phyloP scores from a whole-genome alignment of 2,329 filamentous ascomycete genomes.

The Xylariaceae sp. region DNA sequence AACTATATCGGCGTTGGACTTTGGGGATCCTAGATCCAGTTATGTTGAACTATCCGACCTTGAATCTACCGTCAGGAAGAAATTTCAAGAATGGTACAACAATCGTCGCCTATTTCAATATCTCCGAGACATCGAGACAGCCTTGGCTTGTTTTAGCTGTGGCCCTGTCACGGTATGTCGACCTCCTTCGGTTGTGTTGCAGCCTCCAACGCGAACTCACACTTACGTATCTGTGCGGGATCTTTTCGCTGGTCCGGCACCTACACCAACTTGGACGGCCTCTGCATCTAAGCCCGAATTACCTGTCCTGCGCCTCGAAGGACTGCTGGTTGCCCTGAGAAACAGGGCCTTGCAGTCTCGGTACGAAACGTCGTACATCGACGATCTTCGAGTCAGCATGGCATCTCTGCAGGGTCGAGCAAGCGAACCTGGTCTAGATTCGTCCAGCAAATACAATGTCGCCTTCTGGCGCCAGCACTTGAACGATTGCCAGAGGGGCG shows the following conservation, averaged over 20 bases:
- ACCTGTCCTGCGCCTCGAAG: background rate
- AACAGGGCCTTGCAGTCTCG: background rate
- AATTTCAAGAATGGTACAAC: background rate
- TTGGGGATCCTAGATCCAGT: background rate
- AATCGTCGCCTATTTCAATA: background rate
- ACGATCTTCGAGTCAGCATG: slow-evolving; percentile 6
- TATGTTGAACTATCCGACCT: background rate
- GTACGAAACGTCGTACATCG: slow-evolving; percentile 4
- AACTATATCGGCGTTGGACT: background rate
- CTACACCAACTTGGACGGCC: background rate
- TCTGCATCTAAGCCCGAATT: background rate
- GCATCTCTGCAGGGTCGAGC: slow-evolving; percentile 1
- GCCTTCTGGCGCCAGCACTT: background rate
- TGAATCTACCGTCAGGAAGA: background rate
- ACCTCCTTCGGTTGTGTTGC: background rate
- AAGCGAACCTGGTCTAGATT: background rate
- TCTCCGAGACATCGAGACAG: background rate
- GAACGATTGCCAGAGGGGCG: background rate
- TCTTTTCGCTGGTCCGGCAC: slow-evolving; percentile 3
- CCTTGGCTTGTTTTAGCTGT: background rate
- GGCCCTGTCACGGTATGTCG: background rate
- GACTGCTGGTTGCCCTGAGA: background rate
- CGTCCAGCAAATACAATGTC: background rate
- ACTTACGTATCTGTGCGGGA: slow-evolving; percentile 8
- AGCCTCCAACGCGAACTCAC: background rate